These are phyloP conservation scores for Botryobasidium botryosum DNA, from an alignment of 768 basidiomycete genomes.

Conservation along the genomic window DNA sequence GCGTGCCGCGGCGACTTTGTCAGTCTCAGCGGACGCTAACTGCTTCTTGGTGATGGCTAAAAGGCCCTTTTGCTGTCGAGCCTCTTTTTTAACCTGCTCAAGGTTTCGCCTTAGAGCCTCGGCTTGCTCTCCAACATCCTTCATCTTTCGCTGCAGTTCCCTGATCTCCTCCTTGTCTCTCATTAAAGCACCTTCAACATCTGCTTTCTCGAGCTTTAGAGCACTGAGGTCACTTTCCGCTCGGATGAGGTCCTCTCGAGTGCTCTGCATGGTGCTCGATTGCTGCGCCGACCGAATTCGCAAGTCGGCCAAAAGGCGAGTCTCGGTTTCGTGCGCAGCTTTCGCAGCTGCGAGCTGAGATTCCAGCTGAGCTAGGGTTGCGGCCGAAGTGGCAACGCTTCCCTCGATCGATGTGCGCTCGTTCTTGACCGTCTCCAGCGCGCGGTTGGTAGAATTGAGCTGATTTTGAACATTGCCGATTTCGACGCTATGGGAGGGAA, in stretches of 20 bases:
- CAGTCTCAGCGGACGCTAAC: slow-evolving; percentile 64
- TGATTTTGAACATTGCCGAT: slow-evolving; percentile 82
- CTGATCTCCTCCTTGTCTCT: slow-evolving; percentile 91
- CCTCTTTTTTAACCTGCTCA: slow-evolving; percentile 84
- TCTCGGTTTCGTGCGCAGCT: slow-evolving; percentile 75
- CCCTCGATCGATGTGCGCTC: slow-evolving; percentile 54
- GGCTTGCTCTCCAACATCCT: slow-evolving; percentile 58
- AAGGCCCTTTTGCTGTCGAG: slow-evolving; percentile 89
- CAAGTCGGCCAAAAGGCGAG: slow-evolving; percentile 43
- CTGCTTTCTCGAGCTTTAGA: slow-evolving; percentile 73
- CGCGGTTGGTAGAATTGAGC: slow-evolving; percentile 57
- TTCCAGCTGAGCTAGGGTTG: slow-evolving; percentile 64
- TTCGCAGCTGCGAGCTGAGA: slow-evolving; percentile 71
- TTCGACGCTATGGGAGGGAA: slow-evolving; percentile 64
- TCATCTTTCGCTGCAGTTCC: slow-evolving; percentile 69
- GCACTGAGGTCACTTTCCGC: slow-evolving; percentile 89
- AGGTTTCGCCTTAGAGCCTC: slow-evolving; percentile 51
- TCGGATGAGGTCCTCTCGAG: slow-evolving; percentile 62
- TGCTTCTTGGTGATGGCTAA: slow-evolving; percentile 93
- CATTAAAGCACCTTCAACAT: slow-evolving; percentile 71
- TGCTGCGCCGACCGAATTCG: slow-evolving; percentile 54
- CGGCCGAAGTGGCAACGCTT: slow-evolving; percentile 45
- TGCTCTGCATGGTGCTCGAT: slow-evolving; percentile 49
- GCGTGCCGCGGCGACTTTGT: slow-evolving; percentile 48
- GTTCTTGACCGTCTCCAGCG: slow-evolving; percentile 43